Base-by-base conservation (phyloP, 2,329 filamentous ascomycete species). In the Zarea fungicola region DNA sequence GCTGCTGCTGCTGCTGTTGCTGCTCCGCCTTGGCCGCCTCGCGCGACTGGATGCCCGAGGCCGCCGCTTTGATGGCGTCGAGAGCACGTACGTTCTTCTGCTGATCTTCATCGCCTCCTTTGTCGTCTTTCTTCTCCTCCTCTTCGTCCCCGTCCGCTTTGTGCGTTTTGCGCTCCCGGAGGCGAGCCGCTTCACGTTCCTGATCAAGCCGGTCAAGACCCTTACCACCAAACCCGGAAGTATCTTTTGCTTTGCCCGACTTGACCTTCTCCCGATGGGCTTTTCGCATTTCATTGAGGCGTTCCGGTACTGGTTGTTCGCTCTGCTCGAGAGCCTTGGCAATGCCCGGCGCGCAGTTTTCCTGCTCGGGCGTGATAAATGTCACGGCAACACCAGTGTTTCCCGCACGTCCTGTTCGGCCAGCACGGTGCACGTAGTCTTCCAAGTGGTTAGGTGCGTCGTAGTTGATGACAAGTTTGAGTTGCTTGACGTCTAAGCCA, bases 391-490 rank as follows among this genome's bases (percentile, higher is more conserved):
- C 95, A 54, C 93, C 93, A 19, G 83, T 96, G 61, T 96, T 95
- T 34, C 93, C 93, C 39, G 93, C 93, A 63, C 93, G 85, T 10
- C 93, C 93, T 7, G 93, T 97, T 59, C 93, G 88, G 41, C 93
- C 93, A 48, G 88, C 89, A 54, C 93, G 85, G 65, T 96, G 93
- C 34, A 97, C 92, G 61, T 97, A 97, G 62, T 97, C 93, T 68
- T 99, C 93, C 53, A 96, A 69, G 69, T 97, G 91, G 60, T 95
- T 95, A 1, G 91, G 92, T 1, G 86, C 88, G 62, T 96, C 91
- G 63, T 89, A 96, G 68, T 97, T 97, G 69, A 99, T 84, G 47
- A 99, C 93, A 26, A 97, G 78, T 66, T 95, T 96, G 28, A 99
- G 76, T 64, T 95, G 89, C 69, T 96, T 96, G 37, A 99, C 92